A percentile compares a stretch with the other conserved stretches of the same genome.
Evolutionary conservation across 2,329 filamentous ascomycete species (phyloP).

Genomic region (Exophiala sp.): DNA sequence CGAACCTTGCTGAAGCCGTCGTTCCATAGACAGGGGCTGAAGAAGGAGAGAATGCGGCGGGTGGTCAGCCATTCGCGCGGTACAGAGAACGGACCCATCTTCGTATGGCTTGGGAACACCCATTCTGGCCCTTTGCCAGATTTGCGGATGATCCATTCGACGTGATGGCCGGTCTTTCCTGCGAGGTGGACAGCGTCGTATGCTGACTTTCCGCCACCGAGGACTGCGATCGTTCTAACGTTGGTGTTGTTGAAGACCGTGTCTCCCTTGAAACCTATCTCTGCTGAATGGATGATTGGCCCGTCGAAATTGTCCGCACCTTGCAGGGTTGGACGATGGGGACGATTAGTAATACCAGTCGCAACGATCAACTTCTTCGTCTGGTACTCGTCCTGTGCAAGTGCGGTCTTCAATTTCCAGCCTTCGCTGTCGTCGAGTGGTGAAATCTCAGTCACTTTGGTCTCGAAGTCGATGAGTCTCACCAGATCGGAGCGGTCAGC

Average conservation of each 20-base stretch:
- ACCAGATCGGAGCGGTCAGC: constrained; percentile 52
- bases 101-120: constrained; percentile 30
- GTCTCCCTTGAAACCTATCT: constrained; percentile 43
- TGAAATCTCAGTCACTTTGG: constrained; percentile 49
- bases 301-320: constrained; percentile 47
- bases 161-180: constrained; percentile 51
- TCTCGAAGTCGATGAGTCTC: constrained; percentile 50
- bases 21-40: constrained; percentile 72
- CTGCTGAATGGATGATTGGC: constrained; percentile 50
- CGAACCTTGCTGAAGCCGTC: constrained; percentile 46
- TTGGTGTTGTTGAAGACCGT: constrained; percentile 42
- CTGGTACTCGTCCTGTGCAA: constrained; percentile 25
- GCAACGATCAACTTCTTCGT: constrained; percentile 53
- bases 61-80: constrained; percentile 66
- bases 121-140: constrained; percentile 41
- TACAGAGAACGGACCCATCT: constrained; percentile 53
- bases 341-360: constrained; percentile 54
- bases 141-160: constrained; percentile 42
- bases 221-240: constrained; percentile 48
- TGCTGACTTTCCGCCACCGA: constrained; percentile 63
- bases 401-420: constrained; percentile 40
- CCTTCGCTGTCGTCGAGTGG: constrained; percentile 38
- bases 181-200: constrained; percentile 64
- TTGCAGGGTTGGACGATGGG: constrained; percentile 47
- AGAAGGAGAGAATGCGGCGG: constrained; percentile 67